Conservation (phyloP, 1,139 yeast genomes). For the Geotrichum europaeum region DNA sequence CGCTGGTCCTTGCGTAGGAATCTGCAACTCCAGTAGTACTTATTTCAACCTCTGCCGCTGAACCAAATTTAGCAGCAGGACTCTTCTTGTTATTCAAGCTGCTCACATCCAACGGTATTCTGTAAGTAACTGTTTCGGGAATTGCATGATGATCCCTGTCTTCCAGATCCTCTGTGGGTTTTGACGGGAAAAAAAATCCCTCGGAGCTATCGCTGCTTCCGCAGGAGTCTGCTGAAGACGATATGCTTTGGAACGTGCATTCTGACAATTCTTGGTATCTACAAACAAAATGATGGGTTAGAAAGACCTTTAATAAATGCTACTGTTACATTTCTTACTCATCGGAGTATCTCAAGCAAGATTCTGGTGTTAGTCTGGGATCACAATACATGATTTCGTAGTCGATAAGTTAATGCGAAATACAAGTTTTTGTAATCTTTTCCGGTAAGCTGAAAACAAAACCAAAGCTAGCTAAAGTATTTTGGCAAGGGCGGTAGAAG, state of each 20-base stretch:
- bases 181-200: slow-evolving; percentile 18
- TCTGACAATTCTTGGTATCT: not conserved
- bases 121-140: not conserved
- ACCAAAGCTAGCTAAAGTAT: not conserved
- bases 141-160: not conserved
- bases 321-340: slow-evolving; percentile 3
- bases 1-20: not conserved
- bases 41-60: not conserved
- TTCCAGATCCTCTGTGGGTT: not conserved
- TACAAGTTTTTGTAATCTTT: not conserved
- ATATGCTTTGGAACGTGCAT: slow-evolving; percentile 4
- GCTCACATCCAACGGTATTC: slow-evolving; percentile 5
- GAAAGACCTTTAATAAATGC: not conserved
- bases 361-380: slow-evolving; percentile 5
- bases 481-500: not conserved
- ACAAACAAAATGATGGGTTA: not conserved
- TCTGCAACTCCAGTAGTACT: not conserved
- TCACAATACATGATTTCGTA: slow-evolving; percentile 32
- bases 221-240: slow-evolving; percentile 16
- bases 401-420: not conserved
- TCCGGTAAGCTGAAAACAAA: not conserved
- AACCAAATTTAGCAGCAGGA: not conserved
- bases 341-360: slow-evolving; percentile 7
- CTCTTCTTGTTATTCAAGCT: not conserved
- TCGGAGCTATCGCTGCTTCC: slow-evolving; percentile 15